Evolutionary conservation across 176 grass and related monocot genomes (phyloP), one percentile per base, ranked within the genome.

Genomic region (Ensete glaucum): DNA sequence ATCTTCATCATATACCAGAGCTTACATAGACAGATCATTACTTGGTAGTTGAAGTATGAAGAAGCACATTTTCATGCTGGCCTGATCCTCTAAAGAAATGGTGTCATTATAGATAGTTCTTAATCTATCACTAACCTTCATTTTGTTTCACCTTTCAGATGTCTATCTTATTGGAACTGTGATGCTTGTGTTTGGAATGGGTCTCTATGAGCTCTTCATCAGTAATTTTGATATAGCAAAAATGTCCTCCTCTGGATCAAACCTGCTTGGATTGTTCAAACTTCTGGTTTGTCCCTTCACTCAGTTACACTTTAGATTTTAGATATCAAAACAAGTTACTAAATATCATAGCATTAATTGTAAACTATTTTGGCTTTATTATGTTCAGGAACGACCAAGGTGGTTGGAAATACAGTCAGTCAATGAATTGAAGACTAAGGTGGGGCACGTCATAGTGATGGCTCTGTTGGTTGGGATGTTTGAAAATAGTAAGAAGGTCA

Each of bases 171-270:
- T 98, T 9, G 95, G 90, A 67, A 93, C 88, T 3, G 95, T 91
- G 81, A 93, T 93, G 88, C 87, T 98, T 67, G 90, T 98, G 54
- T 87, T 93, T 1, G 95, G 95, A 59, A 93, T 89, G 34, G 90
- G 95, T 58, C 70, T 98, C 11, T 98, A 98, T 34, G 90, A 93
- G 81, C 75, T 98, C 21, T 93, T 98, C 88, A 91, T 98, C 78
- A 87, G 95, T 64, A 91, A 91, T 82, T 81, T 89, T 20, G 95
- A 98, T 75, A 84, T 89, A 20, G 87, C 75, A 51, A 86, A 89
- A 58, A 73, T 79, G 66, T 89, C 83, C 27, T 79, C 84, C 13
- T 25, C 82, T 12, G 80, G 95, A 22, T 98, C 95, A 74, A 93
- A 90, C 67, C 84, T 98, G 54, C 79, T 93, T 27, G 95, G 90